These are phyloP conservation scores for Parachaetomium inaequale DNA, from an alignment of 495 filamentous ascomycete species.

Conservation along the genomic window DNA sequence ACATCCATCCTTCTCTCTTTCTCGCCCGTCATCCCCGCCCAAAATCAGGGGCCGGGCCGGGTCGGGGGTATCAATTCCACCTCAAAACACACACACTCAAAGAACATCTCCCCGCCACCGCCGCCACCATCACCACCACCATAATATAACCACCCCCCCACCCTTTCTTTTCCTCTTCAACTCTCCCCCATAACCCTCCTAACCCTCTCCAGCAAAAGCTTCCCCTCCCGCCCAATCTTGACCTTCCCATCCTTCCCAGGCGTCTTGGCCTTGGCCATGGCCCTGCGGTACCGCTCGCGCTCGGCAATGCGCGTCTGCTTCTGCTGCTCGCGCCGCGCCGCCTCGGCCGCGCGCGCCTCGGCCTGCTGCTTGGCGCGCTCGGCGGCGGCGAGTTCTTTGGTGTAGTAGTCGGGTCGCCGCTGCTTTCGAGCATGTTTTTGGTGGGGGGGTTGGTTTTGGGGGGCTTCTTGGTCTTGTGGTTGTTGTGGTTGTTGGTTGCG, in stretches of 20 bases:
- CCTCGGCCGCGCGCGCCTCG: slow-evolving; percentile 56
- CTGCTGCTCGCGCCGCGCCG: slow-evolving; percentile 53
- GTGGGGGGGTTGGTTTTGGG: slow-evolving; percentile 7
- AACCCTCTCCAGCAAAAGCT: slow-evolving; percentile 75
- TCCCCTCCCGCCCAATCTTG: slow-evolving; percentile 81
- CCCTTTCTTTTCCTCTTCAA: not conserved
- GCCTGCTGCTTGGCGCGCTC: slow-evolving; percentile 56
- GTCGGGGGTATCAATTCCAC: no score
- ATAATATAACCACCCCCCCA: not conserved
- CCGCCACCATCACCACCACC: not conserved
- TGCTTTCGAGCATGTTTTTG: slow-evolving; percentile 37
- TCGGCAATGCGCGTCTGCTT: slow-evolving; percentile 54
- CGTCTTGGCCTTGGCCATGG: slow-evolving; percentile 70
- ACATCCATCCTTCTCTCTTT: no score
- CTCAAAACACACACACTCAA: no score
- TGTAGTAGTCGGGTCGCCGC: slow-evolving; percentile 67
- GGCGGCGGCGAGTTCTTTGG: slow-evolving; percentile 70
- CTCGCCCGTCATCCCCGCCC: no score
- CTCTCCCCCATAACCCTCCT: slow-evolving; percentile 60
- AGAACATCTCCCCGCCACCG: no score
- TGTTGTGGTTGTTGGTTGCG: slow-evolving; percentile 19
- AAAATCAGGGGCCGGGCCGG: no score
- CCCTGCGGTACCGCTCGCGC: slow-evolving; percentile 60
- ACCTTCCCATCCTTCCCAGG: slow-evolving; percentile 75
- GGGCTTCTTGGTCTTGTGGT: not conserved